Conservation (phyloP, 75 land plant species). For the Picea sitchensis region DNA sequence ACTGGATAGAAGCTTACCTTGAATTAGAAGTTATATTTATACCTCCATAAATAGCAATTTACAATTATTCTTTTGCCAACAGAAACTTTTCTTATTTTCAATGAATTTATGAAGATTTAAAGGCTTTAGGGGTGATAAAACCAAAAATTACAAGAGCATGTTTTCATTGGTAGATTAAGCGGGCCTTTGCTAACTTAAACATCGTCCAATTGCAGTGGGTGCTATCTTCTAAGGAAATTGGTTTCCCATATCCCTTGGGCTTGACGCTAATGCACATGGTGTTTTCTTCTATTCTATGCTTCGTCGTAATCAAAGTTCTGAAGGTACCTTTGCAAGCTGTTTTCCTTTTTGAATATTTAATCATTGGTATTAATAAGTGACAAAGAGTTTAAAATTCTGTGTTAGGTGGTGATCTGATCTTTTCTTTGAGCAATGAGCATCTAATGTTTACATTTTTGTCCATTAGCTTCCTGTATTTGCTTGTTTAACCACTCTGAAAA, state of each 20-base stretch:
- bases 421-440: background rate
- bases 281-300: conserved; percentile 88
- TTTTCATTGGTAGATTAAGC: conserved; percentile 9
- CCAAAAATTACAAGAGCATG: background rate
- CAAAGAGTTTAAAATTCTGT: conserved; percentile 7
- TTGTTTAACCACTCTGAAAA: background rate
- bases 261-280: conserved; percentile 95
- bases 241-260: conserved; percentile 93
- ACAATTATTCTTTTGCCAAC: background rate
- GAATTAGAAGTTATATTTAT: background rate
- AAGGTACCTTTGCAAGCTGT: conserved; percentile 51
- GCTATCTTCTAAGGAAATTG: conserved; percentile 79
- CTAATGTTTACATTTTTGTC: background rate
- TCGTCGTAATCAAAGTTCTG: conserved; percentile 70
- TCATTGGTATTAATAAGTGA: background rate
- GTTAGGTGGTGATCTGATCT: background rate
- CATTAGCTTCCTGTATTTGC: background rate
- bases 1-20: background rate
- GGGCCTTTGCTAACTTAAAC: background rate
- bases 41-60: background rate
- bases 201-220: conserved; percentile 76
- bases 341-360: background rate
- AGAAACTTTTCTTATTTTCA: background rate
- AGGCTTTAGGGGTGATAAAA: background rate
- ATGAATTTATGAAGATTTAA: background rate